Evolutionary conservation across 1,284 basidiomycete species (phyloP).

Genomic region (Pisolithus thermaeus): DNA sequence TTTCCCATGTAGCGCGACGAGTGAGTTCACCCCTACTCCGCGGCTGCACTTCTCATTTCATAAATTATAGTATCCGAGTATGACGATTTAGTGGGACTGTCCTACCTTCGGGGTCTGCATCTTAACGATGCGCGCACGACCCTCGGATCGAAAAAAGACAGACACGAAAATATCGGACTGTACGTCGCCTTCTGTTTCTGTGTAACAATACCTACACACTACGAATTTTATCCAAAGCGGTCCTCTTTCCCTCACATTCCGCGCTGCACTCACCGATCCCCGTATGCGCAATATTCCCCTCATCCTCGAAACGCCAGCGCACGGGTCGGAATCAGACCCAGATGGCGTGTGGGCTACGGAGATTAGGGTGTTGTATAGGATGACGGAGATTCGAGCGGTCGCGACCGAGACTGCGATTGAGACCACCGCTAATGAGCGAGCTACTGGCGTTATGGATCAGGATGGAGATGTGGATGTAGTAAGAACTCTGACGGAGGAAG

Average conservation of each 20-base stretch:
- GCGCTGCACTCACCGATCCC: constrained; percentile 63
- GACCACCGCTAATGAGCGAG: background rate
- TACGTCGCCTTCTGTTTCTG: constrained; percentile 31
- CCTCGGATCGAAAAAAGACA: constrained; percentile 63
- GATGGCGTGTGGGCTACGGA: constrained; percentile 71
- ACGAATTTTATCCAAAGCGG: constrained; percentile 40
- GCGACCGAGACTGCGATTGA: background rate
- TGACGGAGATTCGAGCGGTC: constrained; percentile 31
- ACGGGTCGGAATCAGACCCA: constrained; percentile 32
- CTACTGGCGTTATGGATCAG: too few relatives aligned
- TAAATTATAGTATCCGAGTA: constrained; percentile 53
- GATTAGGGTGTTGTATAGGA: constrained; percentile 51
- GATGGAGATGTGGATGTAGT: background rate
- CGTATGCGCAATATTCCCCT: constrained; percentile 69
- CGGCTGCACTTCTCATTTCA: background rate
- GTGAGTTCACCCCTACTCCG: constrained; percentile 11
- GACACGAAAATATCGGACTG: constrained; percentile 84
- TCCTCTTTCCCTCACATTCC: constrained; percentile 65
- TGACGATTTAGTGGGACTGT: constrained; percentile 60
- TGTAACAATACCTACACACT: background rate
- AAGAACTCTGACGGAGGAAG: background rate
- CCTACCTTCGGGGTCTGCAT: constrained; percentile 77
- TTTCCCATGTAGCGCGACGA: constrained; percentile 12
- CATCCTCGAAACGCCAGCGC: constrained; percentile 76
- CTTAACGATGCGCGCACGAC: constrained; percentile 77